phyloP scores from a whole-genome alignment of 2,329 filamentous ascomycete species.

The Phaeosphaeriaceae sp. region DNA sequence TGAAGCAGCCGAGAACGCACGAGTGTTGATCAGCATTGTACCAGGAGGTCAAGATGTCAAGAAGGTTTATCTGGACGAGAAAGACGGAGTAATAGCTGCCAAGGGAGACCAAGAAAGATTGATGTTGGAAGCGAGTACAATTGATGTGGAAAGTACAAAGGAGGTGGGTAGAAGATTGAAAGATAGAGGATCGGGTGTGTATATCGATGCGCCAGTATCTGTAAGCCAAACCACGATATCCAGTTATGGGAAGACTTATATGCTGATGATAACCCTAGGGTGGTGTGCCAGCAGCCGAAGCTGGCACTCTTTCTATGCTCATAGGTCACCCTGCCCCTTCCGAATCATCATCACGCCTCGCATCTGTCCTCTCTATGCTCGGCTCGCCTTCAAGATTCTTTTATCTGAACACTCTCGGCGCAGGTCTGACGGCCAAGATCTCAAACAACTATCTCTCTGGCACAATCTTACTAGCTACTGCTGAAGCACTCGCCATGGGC shows the following conservation, averaged over 20 bases:
- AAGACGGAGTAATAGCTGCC: conserved; percentile 32
- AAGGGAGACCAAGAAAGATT: conserved; percentile 25
- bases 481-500: conserved; percentile 42
- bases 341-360: conserved; percentile 16
- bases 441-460: conserved; percentile 44
- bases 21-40: conserved; percentile 38
- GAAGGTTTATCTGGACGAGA: conserved; percentile 37
- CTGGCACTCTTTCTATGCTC: conserved; percentile 34
- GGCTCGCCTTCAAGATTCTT: conserved; percentile 38
- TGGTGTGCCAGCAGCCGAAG: conserved; percentile 39
- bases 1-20: conserved; percentile 37
- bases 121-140: conserved; percentile 42
- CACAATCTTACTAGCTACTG: conserved; percentile 39
- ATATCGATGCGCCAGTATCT: conserved; percentile 43
- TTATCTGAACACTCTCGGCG: conserved; percentile 36
- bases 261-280: conserved; percentile 18
- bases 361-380: conserved; percentile 23
- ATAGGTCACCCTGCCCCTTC: conserved; percentile 32
- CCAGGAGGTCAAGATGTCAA: conserved; percentile 35
- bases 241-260: neutral
- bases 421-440: conserved; percentile 42
- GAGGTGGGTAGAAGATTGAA: conserved; percentile 29
- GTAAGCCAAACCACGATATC: conserved; percentile 16
- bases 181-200: conserved; percentile 21
- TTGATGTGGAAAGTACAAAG: conserved; percentile 36